Base-by-base conservation (phyloP, 2,329 filamentous ascomycete species). In the Chaetothyriales sp. region DNA sequence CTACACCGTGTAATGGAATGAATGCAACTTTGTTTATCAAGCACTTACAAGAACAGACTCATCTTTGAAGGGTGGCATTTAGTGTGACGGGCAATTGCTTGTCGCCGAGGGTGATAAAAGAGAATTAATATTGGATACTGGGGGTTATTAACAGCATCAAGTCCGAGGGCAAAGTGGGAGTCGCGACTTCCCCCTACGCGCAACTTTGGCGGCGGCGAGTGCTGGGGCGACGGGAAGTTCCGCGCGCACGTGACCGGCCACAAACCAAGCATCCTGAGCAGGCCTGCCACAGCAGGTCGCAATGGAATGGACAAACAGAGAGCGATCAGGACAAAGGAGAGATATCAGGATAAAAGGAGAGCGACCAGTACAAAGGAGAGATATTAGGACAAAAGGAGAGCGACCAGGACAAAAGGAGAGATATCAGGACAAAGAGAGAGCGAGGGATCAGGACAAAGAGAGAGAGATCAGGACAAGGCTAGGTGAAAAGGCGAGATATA, bases 11-110 rank as follows among this genome's bases (percentile, higher is more conserved):
- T n/a, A n/a, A 13, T 20, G 25, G 20, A 13, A 47, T 28, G 20
- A 13, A 47, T 28, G 18, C 20, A 45, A 25, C 18, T 18, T 19
- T 18, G 28, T 48, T 51, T 43, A 33, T 8, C 15, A 10, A 37
- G 6, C 22, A 61, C 68, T 55, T 67, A 75, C 73, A 60, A 75
- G 60, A 51, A 75, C 68, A 61, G 74, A 72, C 63, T 75, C 73
- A 68, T 75, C 73, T 63, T 73, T 75, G 60, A 75, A 75, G 20
- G 71, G 70, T 50, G 72, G 70, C 72, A 74, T 74, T 40, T 40
- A 40, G 33, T 15, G 33, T 40, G 10, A 15, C 33, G 15, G 33
- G 15, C 33, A 40, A 15, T 15, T 37, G 9, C 4, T 40, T 15
- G 15, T 15, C 15, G 10, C 10, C 15, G 15, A 5, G 4, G 33